Base-by-base conservation (phyloP, 495 filamentous ascomycete species). In the Cladorrhinum samala region DNA sequence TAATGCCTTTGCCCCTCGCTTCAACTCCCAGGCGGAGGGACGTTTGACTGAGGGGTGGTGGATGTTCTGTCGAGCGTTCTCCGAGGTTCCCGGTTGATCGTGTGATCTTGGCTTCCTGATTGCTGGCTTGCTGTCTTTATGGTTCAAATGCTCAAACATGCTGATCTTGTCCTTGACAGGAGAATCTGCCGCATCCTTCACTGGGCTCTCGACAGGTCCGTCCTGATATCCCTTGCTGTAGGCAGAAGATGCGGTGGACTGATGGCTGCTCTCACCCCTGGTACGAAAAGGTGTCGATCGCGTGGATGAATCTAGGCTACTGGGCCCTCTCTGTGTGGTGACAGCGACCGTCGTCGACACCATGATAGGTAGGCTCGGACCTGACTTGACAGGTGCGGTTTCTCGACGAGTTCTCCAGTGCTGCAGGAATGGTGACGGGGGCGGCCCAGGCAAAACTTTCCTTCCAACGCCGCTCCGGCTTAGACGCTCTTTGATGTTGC, bases 121-220 rank as follows among this genome's bases (percentile, higher is more conserved):
- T 24, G 36, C 16, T 27, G 54, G 27, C 25, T 41, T 53, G 39
- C 48, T 38, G 38, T 41, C 20, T 30, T 56, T 11, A 20, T 51
- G 56, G 37, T 53, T 61, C 3, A 72, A 45, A 13, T 45, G 51
- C 52, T 73, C 68, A 33, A 73, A 73, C 40, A 66, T 49, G 20
- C 61, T 62, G 19, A 73, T 73, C 2, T 61, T 60, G 9, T 54
- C 53, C 52, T 64, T 72, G 17, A 71, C 64, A 3, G 70, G 70
- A 9, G 68, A 72, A 6, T 69, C 57, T 49, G 44, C 46, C 41
- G 54, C 49, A 14, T 46, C 52, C 47, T 42, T 58, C 36, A 41
- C 23, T 7, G 41, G 46, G 13, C 33, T 47, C 18, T 54, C 54
- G 2, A 18, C n/a, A 1, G 40, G 24, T 1, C 51, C 55, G 41